A percentile compares a stretch with the other conserved stretches of the same genome.
Conservation (phyloP, 2,329 filamentous ascomycete species). For the Elsinoe necatrix region DNA sequence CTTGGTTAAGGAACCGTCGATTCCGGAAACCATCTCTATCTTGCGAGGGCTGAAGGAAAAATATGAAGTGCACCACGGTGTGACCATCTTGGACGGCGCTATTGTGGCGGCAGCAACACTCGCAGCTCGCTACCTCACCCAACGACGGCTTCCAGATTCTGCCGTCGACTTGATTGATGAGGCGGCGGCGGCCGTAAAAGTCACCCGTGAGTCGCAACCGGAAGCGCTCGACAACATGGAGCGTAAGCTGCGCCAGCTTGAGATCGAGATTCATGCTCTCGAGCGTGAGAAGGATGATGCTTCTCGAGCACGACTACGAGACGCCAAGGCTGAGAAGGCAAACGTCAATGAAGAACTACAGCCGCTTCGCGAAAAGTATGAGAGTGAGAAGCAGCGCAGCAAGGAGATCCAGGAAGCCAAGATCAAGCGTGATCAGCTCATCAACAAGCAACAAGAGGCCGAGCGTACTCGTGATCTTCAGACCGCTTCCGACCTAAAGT, state of each 20-base stretch:
- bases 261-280: constrained; percentile 95
- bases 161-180: constrained; percentile 96
- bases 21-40: constrained; percentile 89
- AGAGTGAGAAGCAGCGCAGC: constrained; percentile 82
- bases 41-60: constrained; percentile 96
- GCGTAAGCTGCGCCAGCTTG: constrained; percentile 76
- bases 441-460: constrained; percentile 89
- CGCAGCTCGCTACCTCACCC: constrained; percentile 86
- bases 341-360: constrained; percentile 90
- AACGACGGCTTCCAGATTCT: constrained; percentile 84
- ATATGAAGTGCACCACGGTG: constrained; percentile 96
- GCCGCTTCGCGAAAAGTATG: constrained; percentile 90
- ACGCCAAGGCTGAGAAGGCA: constrained; percentile 81
- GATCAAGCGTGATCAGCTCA: constrained; percentile 84
- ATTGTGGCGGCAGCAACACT: constrained; percentile 87
- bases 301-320: constrained; percentile 70
- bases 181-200: constrained; percentile 89
- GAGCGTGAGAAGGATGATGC: constrained; percentile 91
- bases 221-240: constrained; percentile 94
- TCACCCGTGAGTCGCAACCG: constrained; percentile 90
- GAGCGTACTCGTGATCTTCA: constrained; percentile 75
- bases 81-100: constrained; percentile 89
- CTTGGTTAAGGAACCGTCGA: constrained; percentile 83
- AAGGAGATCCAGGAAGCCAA: constrained; percentile 91
- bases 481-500: constrained; percentile 87